These are phyloP conservation scores for Exophiala spinifera DNA, from an alignment of 2,329 filamentous ascomycete genomes.

Conservation along the genomic window DNA sequence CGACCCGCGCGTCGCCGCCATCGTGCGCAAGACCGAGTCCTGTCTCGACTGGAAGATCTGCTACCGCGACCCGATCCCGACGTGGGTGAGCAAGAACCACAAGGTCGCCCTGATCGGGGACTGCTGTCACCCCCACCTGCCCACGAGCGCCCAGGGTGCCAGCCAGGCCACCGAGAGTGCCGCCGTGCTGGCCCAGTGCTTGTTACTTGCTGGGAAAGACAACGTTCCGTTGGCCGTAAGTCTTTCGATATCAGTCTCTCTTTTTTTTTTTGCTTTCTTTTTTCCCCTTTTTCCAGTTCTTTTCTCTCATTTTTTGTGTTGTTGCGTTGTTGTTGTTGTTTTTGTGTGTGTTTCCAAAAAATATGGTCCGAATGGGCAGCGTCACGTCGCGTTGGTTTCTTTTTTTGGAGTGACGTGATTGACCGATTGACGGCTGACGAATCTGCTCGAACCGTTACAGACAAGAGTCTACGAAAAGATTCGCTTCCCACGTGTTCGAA, in stretches of 20 bases:
- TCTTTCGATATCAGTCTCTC: too few species aligned
- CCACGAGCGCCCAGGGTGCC: constrained; percentile 45
- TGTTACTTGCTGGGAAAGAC: constrained; percentile 19
- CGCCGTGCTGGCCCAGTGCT: constrained; percentile 34
- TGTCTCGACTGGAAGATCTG: constrained; percentile 35
- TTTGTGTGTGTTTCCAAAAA: too few species aligned
- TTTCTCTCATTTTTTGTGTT: too few species aligned
- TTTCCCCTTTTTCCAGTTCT: too few species aligned
- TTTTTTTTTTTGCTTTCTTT: too few species aligned
- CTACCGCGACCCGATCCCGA: constrained; percentile 31
- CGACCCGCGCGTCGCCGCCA: constrained; percentile 49
- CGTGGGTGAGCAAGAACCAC: constrained; percentile 29
- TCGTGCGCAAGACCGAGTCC: constrained; percentile 41
- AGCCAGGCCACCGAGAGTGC: constrained; percentile 45
- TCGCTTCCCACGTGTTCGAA: constrained; percentile 40
- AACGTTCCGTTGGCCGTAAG: constrained; percentile 22
- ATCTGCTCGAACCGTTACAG: constrained; percentile 29
- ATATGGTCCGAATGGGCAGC: too few species aligned
- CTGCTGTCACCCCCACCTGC: constrained; percentile 41
- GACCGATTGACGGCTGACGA: too few species aligned
- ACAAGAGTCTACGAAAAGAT: constrained; percentile 38
- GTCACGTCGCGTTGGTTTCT: too few species aligned
- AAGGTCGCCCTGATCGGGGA: constrained; percentile 37
- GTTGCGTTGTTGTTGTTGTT: too few species aligned
- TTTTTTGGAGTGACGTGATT: too few species aligned